Percentiles rank a stretch among this genome's conserved stretches.
Conservation (phyloP, 352 stramenopile genomes). For the Phytophthora lateralis region DNA sequence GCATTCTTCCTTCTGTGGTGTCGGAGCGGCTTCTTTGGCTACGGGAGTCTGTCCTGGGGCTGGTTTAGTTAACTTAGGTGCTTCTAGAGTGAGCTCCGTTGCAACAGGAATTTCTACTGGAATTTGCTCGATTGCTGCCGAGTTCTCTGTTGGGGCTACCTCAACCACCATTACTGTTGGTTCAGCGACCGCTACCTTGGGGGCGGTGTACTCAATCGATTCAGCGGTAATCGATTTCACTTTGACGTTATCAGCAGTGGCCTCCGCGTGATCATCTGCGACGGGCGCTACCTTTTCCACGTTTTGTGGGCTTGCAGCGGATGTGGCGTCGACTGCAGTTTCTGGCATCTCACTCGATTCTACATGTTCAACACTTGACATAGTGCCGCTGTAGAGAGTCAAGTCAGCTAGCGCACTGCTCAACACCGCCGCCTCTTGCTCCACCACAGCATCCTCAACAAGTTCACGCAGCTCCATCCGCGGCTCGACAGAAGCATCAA, state of each 20-base stretch:
- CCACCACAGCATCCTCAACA: background rate
- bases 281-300: slow-evolving; percentile 1
- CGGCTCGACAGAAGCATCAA: background rate
- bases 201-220: background rate
- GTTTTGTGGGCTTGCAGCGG: background rate
- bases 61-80: background rate
- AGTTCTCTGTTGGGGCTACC: background rate
- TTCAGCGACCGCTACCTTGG: background rate
- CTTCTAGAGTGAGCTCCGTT: background rate
- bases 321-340: background rate
- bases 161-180: background rate
- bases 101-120: slow-evolving; percentile 4
- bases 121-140: background rate
- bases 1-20: background rate
- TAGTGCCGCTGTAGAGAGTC: slow-evolving; percentile 15
- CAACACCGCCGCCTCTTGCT: slow-evolving; percentile 23
- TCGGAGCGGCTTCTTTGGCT: background rate
- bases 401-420: slow-evolving; percentile 25
- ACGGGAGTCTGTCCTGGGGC: background rate
- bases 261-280: slow-evolving; percentile 20
- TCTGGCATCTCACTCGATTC: background rate
- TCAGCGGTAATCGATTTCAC: slow-evolving; percentile 14
- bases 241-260: background rate
- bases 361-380: background rate
- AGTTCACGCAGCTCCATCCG: slow-evolving; percentile 1